Percentiles rank a stretch among this genome's conserved stretches.
phyloP scores from a whole-genome alignment of 2,329 filamentous ascomycete genomes.

The Ophiostoma novo-ulmi region DNA sequence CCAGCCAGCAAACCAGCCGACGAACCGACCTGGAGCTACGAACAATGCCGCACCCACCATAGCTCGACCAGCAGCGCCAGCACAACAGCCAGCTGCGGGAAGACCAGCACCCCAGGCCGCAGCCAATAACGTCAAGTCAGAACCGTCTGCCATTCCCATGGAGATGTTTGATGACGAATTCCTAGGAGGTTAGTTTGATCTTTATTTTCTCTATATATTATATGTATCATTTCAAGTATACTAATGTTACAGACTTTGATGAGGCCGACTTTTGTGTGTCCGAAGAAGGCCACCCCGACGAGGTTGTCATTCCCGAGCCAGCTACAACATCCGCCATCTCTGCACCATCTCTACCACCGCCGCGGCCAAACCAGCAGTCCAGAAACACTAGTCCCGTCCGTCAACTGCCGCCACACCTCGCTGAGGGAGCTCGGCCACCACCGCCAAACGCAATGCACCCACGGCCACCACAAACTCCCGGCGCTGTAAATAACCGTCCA shows the following conservation, averaged over 20 bases:
- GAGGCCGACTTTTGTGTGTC: slow-evolving; percentile 69
- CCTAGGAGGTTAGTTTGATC: slow-evolving; percentile 41
- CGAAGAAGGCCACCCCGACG: slow-evolving; percentile 64
- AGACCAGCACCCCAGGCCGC: neutral
- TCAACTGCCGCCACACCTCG: slow-evolving; percentile 26
- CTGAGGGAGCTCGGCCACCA: slow-evolving; percentile 15
- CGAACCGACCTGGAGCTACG: neutral
- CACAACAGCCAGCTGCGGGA: slow-evolving; percentile 10
- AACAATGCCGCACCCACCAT: neutral
- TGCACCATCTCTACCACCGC: slow-evolving; percentile 24
- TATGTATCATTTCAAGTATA: neutral
- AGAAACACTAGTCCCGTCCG: slow-evolving; percentile 27
- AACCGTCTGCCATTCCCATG: slow-evolving; percentile 6
- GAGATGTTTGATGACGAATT: slow-evolving; percentile 40
- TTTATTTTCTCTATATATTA: neutral
- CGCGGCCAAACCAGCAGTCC: slow-evolving; percentile 28
- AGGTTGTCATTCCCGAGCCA: slow-evolving; percentile 55
- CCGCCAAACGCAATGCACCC: slow-evolving; percentile 8
- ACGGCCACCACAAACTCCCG: slow-evolving; percentile 27
- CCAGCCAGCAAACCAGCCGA: slow-evolving; percentile 16
- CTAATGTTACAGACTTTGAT: slow-evolving; percentile 55
- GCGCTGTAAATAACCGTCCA: slow-evolving; percentile 8
- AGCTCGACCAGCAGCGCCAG: neutral
- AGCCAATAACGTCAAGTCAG: slow-evolving; percentile 7
- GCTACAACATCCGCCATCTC: slow-evolving; percentile 27